A percentile compares a stretch with the other conserved stretches of the same genome.
Conservation (phyloP, 139 green algal species). For the Penium margaritaceum region DNA sequence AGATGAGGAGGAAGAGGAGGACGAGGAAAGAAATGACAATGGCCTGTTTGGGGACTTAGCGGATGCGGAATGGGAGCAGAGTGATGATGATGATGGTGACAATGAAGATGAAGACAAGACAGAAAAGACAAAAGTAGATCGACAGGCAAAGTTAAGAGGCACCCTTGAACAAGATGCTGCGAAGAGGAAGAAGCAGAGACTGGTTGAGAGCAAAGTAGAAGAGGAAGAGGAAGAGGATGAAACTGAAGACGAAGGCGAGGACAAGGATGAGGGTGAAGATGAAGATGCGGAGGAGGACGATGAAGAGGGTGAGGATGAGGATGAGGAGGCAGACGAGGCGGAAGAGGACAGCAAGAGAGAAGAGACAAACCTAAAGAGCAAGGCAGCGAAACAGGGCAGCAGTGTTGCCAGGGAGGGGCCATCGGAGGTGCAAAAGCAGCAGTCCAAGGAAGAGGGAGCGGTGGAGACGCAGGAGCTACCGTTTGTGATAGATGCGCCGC, state of each 20-base stretch:
- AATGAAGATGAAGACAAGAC: no score
- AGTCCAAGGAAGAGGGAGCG: conserved; percentile 18
- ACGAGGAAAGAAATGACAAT: no score
- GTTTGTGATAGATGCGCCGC: conserved; percentile 69
- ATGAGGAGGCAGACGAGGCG: conserved; percentile 44
- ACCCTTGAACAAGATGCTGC: conserved; percentile 23
- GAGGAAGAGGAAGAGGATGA: conserved; percentile 12
- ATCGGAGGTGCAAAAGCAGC: conserved; percentile 38
- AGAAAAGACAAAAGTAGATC: no score
- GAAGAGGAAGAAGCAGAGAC: conserved; percentile 29
- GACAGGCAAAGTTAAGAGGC: conserved; percentile 18
- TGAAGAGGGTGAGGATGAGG: conserved; percentile 38
- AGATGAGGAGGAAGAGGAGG: conserved; percentile 12
- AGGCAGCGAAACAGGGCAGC: conserved; percentile 7
- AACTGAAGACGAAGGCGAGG: conserved; percentile 25
- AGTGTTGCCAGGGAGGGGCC: conserved; percentile 17
- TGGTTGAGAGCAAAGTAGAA: background rate
- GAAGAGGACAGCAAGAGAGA: conserved; percentile 20
- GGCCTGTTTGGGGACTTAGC: background rate
- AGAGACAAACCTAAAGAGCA: conserved; percentile 8
- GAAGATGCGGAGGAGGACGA: conserved; percentile 35
- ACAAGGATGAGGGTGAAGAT: conserved; percentile 3
- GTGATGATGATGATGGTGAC: conserved; percentile 39
- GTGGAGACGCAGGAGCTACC: conserved; percentile 56
- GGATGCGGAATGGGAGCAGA: conserved; percentile 14